Base-by-base conservation (phyloP, 805 yeast species). In the Cyberlindnera nakhonratchasimensis region DNA sequence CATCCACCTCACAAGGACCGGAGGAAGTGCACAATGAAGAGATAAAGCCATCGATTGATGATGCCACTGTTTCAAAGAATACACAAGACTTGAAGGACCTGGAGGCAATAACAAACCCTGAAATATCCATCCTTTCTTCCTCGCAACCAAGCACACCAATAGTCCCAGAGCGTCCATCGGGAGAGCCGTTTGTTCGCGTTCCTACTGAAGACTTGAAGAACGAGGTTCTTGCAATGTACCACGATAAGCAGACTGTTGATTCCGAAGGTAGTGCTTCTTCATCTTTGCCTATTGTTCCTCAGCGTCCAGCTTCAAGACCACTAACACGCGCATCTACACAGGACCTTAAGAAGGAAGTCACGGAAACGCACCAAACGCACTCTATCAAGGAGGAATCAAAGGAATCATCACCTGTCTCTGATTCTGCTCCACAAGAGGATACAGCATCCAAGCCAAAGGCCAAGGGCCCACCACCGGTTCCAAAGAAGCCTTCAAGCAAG, bases 401-500 rank as follows among this genome's bases (percentile, higher is more conserved):
- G 20, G 14, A 10, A 6, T 6, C 8, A 5, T 14, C 17, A 32
- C 23, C 16, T 7, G 6, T n/a, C 18, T 14, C 25, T 9, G 29
- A 9, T 6, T 12, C 29, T 18, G 17, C 19, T 8, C 13, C 22
- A 31, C 16, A 12, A 3, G 32, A 28, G 16, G 20, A n/a, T 6
- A 22, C 34, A 6, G 6, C 23, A 16, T 18, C n/a, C 22, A 29
- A 63, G 13, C 42, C 43, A 21, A 47, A 41, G 29, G n/a, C 55
- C 29, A 57, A 53, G 31, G 66, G 69, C 2, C 76, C 87, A 12
- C 88, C 88, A 6, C 82, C 79, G 23, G 80, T 80, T 19, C 91
- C 91, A 3, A 83, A 83, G 54, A 85, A 85, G 52, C 79, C 87
- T 14, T 83, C 91, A 0, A 80, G 88, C 1, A 82, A 73, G 48